Conservation (phyloP, 306 rosid species). For the Quercus bicolor region DNA sequence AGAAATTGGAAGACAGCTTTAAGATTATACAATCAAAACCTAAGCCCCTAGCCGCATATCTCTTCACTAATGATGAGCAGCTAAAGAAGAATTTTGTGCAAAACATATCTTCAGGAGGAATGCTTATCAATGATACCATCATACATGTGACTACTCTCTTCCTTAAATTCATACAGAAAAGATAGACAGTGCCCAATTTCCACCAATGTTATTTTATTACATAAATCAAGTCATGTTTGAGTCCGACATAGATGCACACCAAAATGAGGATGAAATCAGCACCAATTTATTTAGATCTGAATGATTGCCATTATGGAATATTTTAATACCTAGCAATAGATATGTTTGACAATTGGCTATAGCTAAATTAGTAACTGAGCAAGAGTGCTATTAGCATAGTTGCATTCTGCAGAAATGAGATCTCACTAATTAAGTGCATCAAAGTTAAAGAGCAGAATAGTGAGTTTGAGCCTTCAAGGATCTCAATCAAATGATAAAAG, state of each 20-base stretch:
- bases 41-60: constrained; percentile 76
- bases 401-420: background rate
- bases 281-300: background rate
- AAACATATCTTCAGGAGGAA: constrained; percentile 79
- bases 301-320: background rate
- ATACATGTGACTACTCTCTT: constrained; percentile 47
- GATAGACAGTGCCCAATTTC: background rate
- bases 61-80: constrained; percentile 68
- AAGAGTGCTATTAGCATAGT: background rate
- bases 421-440: background rate
- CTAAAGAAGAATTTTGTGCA: constrained; percentile 66
- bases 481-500: background rate
- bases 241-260: background rate
- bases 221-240: background rate
- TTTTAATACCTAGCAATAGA: background rate
- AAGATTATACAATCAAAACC: constrained; percentile 62
- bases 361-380: background rate
- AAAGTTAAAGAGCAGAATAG: background rate
- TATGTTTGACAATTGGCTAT: background rate
- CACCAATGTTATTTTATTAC: background rate
- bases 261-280: background rate
- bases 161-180: constrained; percentile 6
- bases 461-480: background rate
- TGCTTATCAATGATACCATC: constrained; percentile 74
- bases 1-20: constrained; percentile 54